Conservation (phyloP, 805 yeast genomes). For the Candida succiphila region DNA sequence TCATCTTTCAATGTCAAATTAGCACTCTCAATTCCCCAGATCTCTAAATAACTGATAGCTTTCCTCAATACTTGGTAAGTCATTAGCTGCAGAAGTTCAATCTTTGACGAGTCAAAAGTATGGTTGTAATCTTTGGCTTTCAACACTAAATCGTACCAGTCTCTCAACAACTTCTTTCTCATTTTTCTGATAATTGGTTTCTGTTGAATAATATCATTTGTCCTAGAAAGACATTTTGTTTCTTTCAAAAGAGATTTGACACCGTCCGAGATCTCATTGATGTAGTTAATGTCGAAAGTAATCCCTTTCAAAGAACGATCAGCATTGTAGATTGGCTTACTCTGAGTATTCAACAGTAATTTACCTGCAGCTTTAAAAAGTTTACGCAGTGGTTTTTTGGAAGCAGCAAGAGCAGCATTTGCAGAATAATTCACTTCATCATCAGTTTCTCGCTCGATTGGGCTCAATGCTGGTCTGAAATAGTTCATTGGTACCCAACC, state of each 20-base stretch:
- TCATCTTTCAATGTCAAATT: constrained; percentile 25
- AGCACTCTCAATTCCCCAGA: constrained; percentile 63
- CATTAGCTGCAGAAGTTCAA: constrained; percentile 53
- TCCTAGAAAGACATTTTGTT: constrained; percentile 67
- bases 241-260: constrained; percentile 52
- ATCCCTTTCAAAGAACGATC: constrained; percentile 25
- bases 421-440: constrained; percentile 4
- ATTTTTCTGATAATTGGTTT: constrained; percentile 51
- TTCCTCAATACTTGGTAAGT: constrained; percentile 59
- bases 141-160: constrained; percentile 71
- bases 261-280: constrained; percentile 67
- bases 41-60: constrained; percentile 51
- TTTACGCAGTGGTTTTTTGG: constrained; percentile 43
- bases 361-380: constrained; percentile 56
- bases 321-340: constrained; percentile 27
- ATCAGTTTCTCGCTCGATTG: constrained; percentile 7
- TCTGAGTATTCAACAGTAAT: constrained; percentile 55
- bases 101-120: constrained; percentile 45
- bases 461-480: constrained; percentile 35
- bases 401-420: constrained; percentile 22
- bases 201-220: constrained; percentile 57
- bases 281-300: constrained; percentile 45
- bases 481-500: constrained; percentile 89
- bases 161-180: constrained; percentile 62
- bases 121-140: constrained; percentile 69